phyloP scores from a whole-genome alignment of 2,329 filamentous ascomycete species.

The Cordyceps tenuipes region DNA sequence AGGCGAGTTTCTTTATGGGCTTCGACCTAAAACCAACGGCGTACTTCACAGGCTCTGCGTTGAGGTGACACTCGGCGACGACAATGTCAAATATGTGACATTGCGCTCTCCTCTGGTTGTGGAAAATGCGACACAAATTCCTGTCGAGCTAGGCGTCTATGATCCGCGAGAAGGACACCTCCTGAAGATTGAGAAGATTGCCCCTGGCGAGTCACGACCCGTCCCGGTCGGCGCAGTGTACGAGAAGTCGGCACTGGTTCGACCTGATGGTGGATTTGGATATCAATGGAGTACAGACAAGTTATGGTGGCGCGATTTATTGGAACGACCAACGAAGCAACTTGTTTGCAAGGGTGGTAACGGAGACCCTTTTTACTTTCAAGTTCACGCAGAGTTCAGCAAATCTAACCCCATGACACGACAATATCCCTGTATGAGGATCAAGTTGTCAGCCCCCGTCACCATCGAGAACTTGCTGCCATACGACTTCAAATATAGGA shows the following conservation, averaged over 20 bases:
- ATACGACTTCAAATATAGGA: slow-evolving; percentile 98
- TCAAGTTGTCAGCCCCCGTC: slow-evolving; percentile 85
- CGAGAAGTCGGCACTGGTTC: slow-evolving; percentile 77
- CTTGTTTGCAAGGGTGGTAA: slow-evolving; percentile 83
- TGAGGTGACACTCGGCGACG: slow-evolving; percentile 79
- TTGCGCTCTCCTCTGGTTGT: slow-evolving; percentile 84
- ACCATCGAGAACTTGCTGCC: slow-evolving; percentile 91
- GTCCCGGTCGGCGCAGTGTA: slow-evolving; percentile 88
- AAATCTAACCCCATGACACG: slow-evolving; percentile 74
- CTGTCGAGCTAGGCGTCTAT: slow-evolving; percentile 86
- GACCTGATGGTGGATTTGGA: slow-evolving; percentile 92
- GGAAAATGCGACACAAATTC: slow-evolving; percentile 95
- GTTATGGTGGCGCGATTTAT: slow-evolving; percentile 85
- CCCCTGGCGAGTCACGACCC: slow-evolving; percentile 81
- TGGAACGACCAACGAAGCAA: slow-evolving; percentile 76
- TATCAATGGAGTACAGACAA: slow-evolving; percentile 90
- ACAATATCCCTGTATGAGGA: slow-evolving; percentile 87
- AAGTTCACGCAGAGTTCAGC: slow-evolving; percentile 81
- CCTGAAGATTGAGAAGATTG: slow-evolving; percentile 95
- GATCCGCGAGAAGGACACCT: slow-evolving; percentile 80
- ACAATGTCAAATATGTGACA: slow-evolving; percentile 98
- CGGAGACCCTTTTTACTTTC: slow-evolving; percentile 91
- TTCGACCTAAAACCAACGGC: slow-evolving; percentile 79
- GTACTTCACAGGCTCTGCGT: slow-evolving; percentile 85
- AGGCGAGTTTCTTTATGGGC: slow-evolving; percentile 81